These are phyloP conservation scores for Pochonia chlamydosporia DNA, from an alignment of 2,329 filamentous ascomycete species.

Conservation along the genomic window DNA sequence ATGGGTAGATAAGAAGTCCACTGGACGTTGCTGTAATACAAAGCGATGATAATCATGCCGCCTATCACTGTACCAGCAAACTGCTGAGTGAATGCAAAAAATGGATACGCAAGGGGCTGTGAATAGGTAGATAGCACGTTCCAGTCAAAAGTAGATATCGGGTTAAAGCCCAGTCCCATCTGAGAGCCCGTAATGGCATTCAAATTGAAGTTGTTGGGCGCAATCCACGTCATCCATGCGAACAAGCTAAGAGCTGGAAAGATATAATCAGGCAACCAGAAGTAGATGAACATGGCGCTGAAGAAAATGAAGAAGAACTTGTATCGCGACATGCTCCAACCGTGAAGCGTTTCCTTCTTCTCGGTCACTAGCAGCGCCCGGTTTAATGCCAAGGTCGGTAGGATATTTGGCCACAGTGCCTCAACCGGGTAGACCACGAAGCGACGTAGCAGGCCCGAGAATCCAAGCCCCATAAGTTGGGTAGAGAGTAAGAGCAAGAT, in stretches of 20 bases:
- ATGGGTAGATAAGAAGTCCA: conserved; percentile 41
- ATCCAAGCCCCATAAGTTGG: conserved; percentile 27
- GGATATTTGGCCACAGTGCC: conserved; percentile 25
- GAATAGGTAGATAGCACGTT: conserved; percentile 26
- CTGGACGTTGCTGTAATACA: conserved; percentile 39
- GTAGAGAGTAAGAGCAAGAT: conserved; percentile 24
- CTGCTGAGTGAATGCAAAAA: conserved; percentile 32
- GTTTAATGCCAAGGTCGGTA: conserved; percentile 29
- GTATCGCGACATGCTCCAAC: conserved; percentile 38
- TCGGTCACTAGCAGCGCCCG: conserved; percentile 26
- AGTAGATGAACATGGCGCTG: conserved; percentile 32
- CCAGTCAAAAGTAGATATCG: conserved; percentile 45
- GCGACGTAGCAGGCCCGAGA: conserved; percentile 26
- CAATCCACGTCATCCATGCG: conserved; percentile 47
- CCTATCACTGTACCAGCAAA: conserved; percentile 28
- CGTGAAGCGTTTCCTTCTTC: conserved; percentile 29
- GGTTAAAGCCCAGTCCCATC: conserved; percentile 40
- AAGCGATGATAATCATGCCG: conserved; percentile 32
- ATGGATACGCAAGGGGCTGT: conserved; percentile 28
- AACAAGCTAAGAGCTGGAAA: conserved; percentile 38
- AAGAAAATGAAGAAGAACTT: conserved; percentile 36
- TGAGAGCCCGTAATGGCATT: conserved; percentile 34
- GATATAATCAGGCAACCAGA: conserved; percentile 41
- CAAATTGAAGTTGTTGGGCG: conserved; percentile 36
- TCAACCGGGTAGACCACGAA: conserved; percentile 29